Evolutionary conservation across 306 rosid species (phyloP).

Genomic region (Comarum palustre): DNA sequence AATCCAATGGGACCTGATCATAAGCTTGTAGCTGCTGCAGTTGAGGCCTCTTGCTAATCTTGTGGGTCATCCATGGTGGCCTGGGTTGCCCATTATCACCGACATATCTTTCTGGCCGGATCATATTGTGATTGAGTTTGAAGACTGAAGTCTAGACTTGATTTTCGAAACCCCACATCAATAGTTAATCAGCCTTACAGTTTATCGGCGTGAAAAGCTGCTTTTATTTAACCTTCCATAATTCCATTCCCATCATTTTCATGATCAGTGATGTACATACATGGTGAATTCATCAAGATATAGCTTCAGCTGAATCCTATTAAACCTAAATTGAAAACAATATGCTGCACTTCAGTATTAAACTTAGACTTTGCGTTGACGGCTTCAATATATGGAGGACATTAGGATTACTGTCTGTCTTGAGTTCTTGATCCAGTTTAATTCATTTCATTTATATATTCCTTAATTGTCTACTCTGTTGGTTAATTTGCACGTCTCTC

Average conservation of each 20-base stretch:
- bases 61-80: slow-evolving; percentile 30
- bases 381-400: too few species aligned
- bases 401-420: too few species aligned
- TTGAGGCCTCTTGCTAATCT: slow-evolving; percentile 25
- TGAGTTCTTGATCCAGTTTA: too few species aligned
- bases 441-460: too few species aligned
- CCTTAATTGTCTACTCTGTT: too few species aligned
- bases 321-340: background rate
- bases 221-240: slow-evolving; percentile 39
- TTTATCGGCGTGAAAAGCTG: slow-evolving; percentile 22
- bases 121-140: slow-evolving; percentile 2
- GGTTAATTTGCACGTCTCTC: background rate
- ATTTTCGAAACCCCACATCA: background rate
- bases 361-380: too few species aligned
- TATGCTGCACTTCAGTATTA: too few species aligned
- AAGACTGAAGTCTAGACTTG: slow-evolving; percentile 9
- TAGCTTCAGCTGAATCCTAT: background rate
- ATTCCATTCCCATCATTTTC: slow-evolving; percentile 23
- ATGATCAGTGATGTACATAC: background rate
- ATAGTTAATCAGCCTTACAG: background rate
- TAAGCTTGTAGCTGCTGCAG: slow-evolving; percentile 22
- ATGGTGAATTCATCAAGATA: background rate
- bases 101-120: slow-evolving; percentile 6
- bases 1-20: slow-evolving; percentile 5
- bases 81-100: slow-evolving; percentile 18